Conservation (phyloP, 1,284 basidiomycete genomes). For the Mixia osmundae region DNA sequence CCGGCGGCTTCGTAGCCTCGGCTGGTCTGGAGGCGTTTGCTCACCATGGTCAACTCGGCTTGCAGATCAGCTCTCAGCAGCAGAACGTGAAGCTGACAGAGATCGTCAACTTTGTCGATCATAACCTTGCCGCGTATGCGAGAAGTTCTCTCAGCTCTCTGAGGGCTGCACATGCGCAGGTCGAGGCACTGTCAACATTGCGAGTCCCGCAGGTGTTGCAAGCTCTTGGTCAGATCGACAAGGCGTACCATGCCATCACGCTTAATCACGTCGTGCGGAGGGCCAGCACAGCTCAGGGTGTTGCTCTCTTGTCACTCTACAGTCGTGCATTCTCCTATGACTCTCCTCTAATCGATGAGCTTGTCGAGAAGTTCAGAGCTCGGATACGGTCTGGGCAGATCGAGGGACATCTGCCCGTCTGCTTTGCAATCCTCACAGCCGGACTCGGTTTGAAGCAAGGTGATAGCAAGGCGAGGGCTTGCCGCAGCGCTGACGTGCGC, state of each 20-base stretch:
- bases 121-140: slow-evolving; percentile 49
- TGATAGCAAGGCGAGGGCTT: too few relatives aligned
- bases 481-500: too few relatives aligned
- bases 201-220: neutral
- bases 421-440: slow-evolving; percentile 65
- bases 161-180: slow-evolving; percentile 34
- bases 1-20: slow-evolving; percentile 74
- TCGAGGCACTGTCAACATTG: slow-evolving; percentile 9
- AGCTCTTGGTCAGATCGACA: slow-evolving; percentile 2
- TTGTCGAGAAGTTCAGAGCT: slow-evolving; percentile 40
- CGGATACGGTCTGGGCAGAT: slow-evolving; percentile 36
- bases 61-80: slow-evolving; percentile 10
- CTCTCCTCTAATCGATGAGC: slow-evolving; percentile 22
- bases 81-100: slow-evolving; percentile 15
- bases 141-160: slow-evolving; percentile 51
- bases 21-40: slow-evolving; percentile 74
- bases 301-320: slow-evolving; percentile 74
- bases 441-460: slow-evolving; percentile 49
- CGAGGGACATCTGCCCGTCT: slow-evolving; percentile 63
- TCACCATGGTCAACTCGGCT: slow-evolving; percentile 52
- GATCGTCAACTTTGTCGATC: slow-evolving; percentile 38
- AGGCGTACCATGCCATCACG: slow-evolving; percentile 54
- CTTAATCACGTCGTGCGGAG: slow-evolving; percentile 71
- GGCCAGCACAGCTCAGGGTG: slow-evolving; percentile 74
- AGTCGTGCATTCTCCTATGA: slow-evolving; percentile 38